phyloP scores from a whole-genome alignment of 2,329 filamentous ascomycete genomes.

The Cladophialophora psammophila region DNA sequence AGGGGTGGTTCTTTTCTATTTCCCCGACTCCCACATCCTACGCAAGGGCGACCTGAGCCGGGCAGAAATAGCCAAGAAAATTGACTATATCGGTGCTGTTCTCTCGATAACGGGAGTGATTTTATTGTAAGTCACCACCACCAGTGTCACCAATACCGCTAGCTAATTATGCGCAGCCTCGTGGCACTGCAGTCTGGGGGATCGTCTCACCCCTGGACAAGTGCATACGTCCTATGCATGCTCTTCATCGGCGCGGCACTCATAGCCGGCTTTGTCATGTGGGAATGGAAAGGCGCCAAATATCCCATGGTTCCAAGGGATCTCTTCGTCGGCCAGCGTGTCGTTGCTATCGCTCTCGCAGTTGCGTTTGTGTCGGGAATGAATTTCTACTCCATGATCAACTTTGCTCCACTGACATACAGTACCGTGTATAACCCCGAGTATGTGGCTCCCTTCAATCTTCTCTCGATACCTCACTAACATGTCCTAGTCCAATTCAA shows the following conservation, averaged over 20 bases:
- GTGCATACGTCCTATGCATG: conserved; percentile 53
- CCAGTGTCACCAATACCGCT: conserved; percentile 45
- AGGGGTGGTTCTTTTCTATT: conserved; percentile 32
- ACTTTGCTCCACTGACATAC: conserved; percentile 61
- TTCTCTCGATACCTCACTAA: conserved; percentile 40
- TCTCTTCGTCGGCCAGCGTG: conserved; percentile 57
- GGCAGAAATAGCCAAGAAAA: conserved; percentile 21
- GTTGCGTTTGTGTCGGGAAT: conserved; percentile 67
- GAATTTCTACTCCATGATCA: conserved; percentile 63
- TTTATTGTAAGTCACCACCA: conserved; percentile 33
- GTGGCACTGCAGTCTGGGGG: conserved; percentile 36
- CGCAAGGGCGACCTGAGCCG: conserved; percentile 20
- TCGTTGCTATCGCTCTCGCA: conserved; percentile 60
- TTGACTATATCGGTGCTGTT: conserved; percentile 34
- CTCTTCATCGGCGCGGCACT: conserved; percentile 54
- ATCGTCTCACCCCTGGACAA: conserved; percentile 33
- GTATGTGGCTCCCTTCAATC: conserved; percentile 7
- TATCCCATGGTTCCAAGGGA: conserved; percentile 55
- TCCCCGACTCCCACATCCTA: conserved; percentile 29
- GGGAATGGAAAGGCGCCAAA: conserved; percentile 56
- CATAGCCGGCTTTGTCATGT: conserved; percentile 52
- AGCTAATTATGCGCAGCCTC: conserved; percentile 20
- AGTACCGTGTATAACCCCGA: conserved; percentile 47
- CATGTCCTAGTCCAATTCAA: conserved; percentile 63
- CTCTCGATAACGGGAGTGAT: conserved; percentile 32